Base-by-base conservation (phyloP, 768 basidiomycete species). In the Grammothele lineata region DNA sequence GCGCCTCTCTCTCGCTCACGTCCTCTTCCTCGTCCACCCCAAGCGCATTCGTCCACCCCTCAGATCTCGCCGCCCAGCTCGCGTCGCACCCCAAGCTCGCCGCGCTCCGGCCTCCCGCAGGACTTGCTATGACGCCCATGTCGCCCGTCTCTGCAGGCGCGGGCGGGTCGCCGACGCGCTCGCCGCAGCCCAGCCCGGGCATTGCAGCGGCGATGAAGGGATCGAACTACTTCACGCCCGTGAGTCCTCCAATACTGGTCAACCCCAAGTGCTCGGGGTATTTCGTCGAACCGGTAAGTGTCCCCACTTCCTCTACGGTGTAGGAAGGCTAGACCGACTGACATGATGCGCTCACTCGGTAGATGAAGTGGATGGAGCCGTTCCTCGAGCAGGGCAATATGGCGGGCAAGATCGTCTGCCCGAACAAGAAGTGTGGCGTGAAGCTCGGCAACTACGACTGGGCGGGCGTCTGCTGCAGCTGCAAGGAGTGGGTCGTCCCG, bases 361-460 rank as follows among this genome's bases (percentile, higher is more conserved):
- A 68, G 92, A 84, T 96, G 81, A 85, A 83, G 59, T 99, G 95
- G 96, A 99, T 99, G 95, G 83, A 92, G 40, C 75, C 83, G 4
- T 78, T 86, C 56, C 69, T 97, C 8, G 74, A 80, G 27, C 65
- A 70, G n/a, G 94, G 92, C 0, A 75, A 82, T 36, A 69, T 94
- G 30, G 78, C 83, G 0, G 96, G 96, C 15, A 96, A 93, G 74
- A 88, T 99, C 55, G 49, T 78, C 0, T 99, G 96, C 57, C 96
- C 96, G 3, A 95, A 94, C 65, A 76, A 83, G 58, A 92, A 89
- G 59, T 99, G 96, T 58, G 76, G 77, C 3, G 83, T 80, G 21
- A 99, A 99, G 69, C 73, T 99, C 15, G 96, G 96, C 2, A 96
- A 90, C 63, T 98, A 84, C 57, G 93, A 96, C 62, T 99, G 96